These are phyloP conservation scores for Clitocybe nebularis DNA, from an alignment of 1,284 basidiomycete genomes.

Conservation along the genomic window DNA sequence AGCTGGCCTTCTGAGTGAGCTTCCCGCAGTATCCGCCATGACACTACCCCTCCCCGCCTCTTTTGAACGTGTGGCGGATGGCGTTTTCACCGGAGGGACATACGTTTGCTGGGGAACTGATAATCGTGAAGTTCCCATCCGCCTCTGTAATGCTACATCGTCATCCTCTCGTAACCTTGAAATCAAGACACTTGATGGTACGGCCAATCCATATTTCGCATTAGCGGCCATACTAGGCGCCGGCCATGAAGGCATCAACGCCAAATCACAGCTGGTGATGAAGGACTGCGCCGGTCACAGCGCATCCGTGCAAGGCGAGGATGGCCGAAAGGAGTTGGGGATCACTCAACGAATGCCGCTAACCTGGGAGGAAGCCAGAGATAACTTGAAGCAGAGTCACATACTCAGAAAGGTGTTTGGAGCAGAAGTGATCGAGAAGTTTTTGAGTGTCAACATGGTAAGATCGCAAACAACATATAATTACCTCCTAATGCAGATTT, in stretches of 20 bases:
- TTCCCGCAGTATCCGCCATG: slow-evolving; percentile 50
- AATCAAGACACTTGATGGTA: slow-evolving; percentile 55
- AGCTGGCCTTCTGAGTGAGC: slow-evolving; percentile 46
- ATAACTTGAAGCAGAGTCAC: slow-evolving; percentile 29
- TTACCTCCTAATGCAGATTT: not conserved
- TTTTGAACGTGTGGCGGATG: slow-evolving; percentile 57
- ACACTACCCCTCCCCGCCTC: slow-evolving; percentile 55
- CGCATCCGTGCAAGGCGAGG: slow-evolving; percentile 35
- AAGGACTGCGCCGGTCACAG: slow-evolving; percentile 30
- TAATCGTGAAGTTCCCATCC: slow-evolving; percentile 60
- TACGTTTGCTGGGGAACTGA: slow-evolving; percentile 64
- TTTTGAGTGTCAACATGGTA: slow-evolving; percentile 46
- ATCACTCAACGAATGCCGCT: slow-evolving; percentile 40
- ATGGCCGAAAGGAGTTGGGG: slow-evolving; percentile 35
- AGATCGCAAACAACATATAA: not conserved
- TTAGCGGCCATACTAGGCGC: slow-evolving; percentile 43
- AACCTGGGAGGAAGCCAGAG: slow-evolving; percentile 40
- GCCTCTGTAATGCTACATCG: slow-evolving; percentile 46
- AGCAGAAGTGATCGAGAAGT: slow-evolving; percentile 41
- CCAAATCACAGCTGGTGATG: slow-evolving; percentile 27
- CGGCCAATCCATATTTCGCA: slow-evolving; percentile 38
- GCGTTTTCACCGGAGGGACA: slow-evolving; percentile 65
- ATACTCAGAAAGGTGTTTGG: slow-evolving; percentile 37
- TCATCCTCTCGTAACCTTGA: slow-evolving; percentile 54
- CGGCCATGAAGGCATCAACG: slow-evolving; percentile 37